A percentile compares a stretch with the other conserved stretches of the same genome.
Evolutionary conservation across 768 basidiomycete species (phyloP).

Genomic region (Agrocybe pediades): DNA sequence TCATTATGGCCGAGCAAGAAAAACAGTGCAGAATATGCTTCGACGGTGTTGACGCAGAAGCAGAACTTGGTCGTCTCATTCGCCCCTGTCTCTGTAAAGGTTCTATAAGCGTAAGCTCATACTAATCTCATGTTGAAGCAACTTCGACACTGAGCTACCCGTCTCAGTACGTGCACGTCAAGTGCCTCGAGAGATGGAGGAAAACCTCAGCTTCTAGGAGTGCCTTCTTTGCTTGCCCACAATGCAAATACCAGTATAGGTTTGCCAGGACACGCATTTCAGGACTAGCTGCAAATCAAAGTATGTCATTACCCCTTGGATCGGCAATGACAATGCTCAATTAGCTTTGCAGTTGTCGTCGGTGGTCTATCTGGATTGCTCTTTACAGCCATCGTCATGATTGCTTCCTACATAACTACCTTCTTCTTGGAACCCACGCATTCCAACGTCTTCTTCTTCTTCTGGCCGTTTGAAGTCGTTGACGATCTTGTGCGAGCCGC

Average conservation of each 20-base stretch:
- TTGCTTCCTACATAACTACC: conserved; percentile 70
- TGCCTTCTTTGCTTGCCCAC: conserved; percentile 79
- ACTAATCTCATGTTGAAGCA: conserved; percentile 11
- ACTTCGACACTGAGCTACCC: neutral
- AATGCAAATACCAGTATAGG: conserved; percentile 78
- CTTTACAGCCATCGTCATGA: conserved; percentile 66
- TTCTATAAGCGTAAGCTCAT: conserved; percentile 59
- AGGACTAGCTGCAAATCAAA: conserved; percentile 78
- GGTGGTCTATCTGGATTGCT: conserved; percentile 59
- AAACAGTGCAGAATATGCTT: conserved; percentile 87
- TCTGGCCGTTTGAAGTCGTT: conserved; percentile 56
- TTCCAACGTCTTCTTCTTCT: conserved; percentile 33
- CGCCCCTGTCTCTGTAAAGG: conserved; percentile 82
- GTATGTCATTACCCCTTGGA: conserved; percentile 35
- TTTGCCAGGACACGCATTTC: conserved; percentile 71
- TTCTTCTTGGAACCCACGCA: conserved; percentile 65
- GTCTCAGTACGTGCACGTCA: conserved; percentile 73
- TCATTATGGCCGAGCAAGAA: conserved; percentile 36
- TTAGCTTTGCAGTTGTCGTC: conserved; percentile 54
- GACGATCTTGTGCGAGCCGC: conserved; percentile 65
- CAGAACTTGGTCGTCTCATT: conserved; percentile 72
- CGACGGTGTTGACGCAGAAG: conserved; percentile 62
- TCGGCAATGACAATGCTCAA: conserved; percentile 7
- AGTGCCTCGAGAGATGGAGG: conserved; percentile 78
- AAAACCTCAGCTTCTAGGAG: conserved; percentile 58